Base-by-base conservation (phyloP, 108 stramenopile genomes). In the Skeletonema tropicum region DNA sequence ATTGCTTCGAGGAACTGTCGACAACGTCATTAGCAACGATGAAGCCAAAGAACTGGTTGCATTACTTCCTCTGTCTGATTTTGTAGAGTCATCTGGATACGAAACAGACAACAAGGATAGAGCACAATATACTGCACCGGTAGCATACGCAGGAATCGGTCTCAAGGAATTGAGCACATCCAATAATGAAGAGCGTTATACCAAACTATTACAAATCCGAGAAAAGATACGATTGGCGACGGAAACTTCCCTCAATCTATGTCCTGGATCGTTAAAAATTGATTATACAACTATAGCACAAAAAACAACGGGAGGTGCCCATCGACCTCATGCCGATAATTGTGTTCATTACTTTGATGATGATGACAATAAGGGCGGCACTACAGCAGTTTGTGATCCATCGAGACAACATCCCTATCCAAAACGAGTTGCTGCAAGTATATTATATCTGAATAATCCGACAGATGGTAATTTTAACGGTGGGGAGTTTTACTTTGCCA, bases 311-410 rank as follows among this genome's bases (percentile, higher is more conserved):
- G 78, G 78, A 1, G 83, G 78, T 17, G 73, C 83, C 12, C 83
- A 83, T 52, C 64, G 68, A 41, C 46, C 83, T 6, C 83, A 83
- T 75, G 83, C 83, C 0, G 83, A 83, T 61, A 83, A 83, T 55
- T 83, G 83, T 38, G 62, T 79, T 21, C 83, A 83, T 60, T 75
- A 75, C 30, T 83, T 70, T 59, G 66, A 69, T n/a, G 72, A 69
- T 59, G 66, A 69, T n/a, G 71, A 72, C 15, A 61, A 15, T 3
- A 57, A 15, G 5, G 26, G 46, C n/a, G n/a, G n/a, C n/a, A n/a
- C n/a, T 9, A 72, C 32, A 10, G 77, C 77, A 41, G 41, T 65
- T 8, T 74, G 77, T 59, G 70, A 78, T 66, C 23, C 77, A n/a
- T 33, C 62, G 17, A 64, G 70, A 35, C 36, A 57, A 8, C 77